Evolutionary conservation across 2,329 filamentous ascomycete genomes (phyloP).

Genomic region (Lachnellula arida): DNA sequence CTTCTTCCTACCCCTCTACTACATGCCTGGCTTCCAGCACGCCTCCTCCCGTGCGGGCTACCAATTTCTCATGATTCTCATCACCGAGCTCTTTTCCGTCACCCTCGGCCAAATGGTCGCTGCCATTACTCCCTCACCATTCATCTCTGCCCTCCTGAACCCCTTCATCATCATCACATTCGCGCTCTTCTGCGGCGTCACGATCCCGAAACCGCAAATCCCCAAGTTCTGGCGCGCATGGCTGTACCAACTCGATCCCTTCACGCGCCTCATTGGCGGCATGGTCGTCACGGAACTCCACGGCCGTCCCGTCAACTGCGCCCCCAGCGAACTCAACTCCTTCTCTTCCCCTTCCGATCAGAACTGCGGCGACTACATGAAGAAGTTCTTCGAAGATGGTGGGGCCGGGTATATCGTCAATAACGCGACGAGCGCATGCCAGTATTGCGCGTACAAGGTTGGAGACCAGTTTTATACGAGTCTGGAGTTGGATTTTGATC

Average conservation of each 20-base stretch:
- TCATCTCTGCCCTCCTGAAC: conserved; percentile 75
- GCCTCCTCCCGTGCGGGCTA: conserved; percentile 67
- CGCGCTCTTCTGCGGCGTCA: conserved; percentile 82
- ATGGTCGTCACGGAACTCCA: conserved; percentile 77
- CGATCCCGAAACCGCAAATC: conserved; percentile 73
- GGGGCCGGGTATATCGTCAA: conserved; percentile 67
- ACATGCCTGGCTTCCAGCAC: conserved; percentile 68
- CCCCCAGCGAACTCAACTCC: conserved; percentile 54
- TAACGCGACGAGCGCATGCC: conserved; percentile 61
- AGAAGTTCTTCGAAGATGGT: conserved; percentile 61
- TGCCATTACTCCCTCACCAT: conserved; percentile 71
- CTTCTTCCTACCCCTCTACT: conserved; percentile 84
- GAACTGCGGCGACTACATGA: conserved; percentile 73
- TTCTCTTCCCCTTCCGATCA: conserved; percentile 63
- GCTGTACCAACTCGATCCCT: conserved; percentile 79
- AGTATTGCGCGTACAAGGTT: conserved; percentile 76
- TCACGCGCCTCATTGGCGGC: conserved; percentile 75
- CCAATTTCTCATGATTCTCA: conserved; percentile 79
- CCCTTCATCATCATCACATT: conserved; percentile 81
- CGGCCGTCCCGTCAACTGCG: conserved; percentile 57
- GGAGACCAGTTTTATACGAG: conserved; percentile 76
- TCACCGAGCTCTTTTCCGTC: conserved; percentile 81
- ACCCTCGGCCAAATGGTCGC: conserved; percentile 74
- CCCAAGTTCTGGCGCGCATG: conserved; percentile 73
- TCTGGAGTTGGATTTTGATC: conserved; percentile 59